Evolutionary conservation across 108 stramenopile genomes (phyloP).

Genomic region (Cyclotella choctawhatcheeana): DNA sequence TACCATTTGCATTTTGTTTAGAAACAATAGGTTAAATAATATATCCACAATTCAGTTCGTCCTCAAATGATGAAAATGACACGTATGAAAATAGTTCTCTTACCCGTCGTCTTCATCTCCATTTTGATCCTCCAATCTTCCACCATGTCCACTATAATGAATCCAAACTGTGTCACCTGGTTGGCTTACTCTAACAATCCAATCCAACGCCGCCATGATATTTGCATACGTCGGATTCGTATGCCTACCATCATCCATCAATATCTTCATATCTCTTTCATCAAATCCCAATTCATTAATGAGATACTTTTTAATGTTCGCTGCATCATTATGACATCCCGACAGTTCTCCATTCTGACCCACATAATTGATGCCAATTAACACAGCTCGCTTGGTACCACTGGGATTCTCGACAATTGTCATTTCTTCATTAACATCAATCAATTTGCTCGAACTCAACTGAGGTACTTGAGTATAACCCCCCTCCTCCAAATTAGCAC

Average conservation of each 20-base stretch:
- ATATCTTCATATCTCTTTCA: slow-evolving; percentile 14
- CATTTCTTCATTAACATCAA: slow-evolving; percentile 59
- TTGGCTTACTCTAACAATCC: slow-evolving; percentile 51
- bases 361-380: slow-evolving; percentile 75
- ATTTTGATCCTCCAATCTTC: slow-evolving; percentile 55
- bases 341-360: slow-evolving; percentile 64
- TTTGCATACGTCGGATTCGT: slow-evolving; percentile 61
- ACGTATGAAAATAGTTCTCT: neutral
- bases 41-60: neutral
- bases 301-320: slow-evolving; percentile 58
- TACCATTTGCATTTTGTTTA: neutral
- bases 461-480: slow-evolving; percentile 56
- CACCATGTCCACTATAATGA: slow-evolving; percentile 78
- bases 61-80: neutral
- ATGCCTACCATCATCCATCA: slow-evolving; percentile 77
- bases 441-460: slow-evolving; percentile 50
- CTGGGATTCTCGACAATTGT: slow-evolving; percentile 49
- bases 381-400: slow-evolving; percentile 61
- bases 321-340: slow-evolving; percentile 79
- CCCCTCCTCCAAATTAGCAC: slow-evolving; percentile 49
- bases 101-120: slow-evolving; percentile 69
- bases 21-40: too few species aligned
- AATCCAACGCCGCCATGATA: slow-evolving; percentile 64
- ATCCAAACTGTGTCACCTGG: slow-evolving; percentile 73
- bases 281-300: slow-evolving; percentile 47